Evolutionary conservation across 768 basidiomycete species (phyloP).

Genomic region (Tylopilus subfusipes): DNA sequence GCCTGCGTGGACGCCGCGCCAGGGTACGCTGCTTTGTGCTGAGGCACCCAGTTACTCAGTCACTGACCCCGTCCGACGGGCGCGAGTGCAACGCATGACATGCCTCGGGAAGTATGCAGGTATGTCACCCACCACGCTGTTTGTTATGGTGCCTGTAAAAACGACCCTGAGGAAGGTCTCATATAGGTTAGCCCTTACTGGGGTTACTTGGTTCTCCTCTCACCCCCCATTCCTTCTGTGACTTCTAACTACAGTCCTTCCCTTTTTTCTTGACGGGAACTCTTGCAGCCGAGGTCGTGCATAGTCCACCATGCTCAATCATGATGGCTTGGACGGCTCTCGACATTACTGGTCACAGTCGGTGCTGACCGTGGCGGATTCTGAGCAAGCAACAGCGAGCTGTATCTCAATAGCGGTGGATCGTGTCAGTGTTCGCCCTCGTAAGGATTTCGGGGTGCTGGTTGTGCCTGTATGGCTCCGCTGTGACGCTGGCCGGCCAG

Average conservation of each 20-base stretch:
- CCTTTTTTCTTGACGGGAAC: constrained; percentile 2
- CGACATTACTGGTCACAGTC: constrained; percentile 17
- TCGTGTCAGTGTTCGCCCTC: not conserved
- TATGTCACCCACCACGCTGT: not conserved
- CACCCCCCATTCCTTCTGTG: not conserved
- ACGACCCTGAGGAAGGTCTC: constrained; percentile 11
- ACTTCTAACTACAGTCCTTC: constrained; percentile 18
- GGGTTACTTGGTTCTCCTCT: not conserved
- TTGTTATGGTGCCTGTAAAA: constrained; percentile 9
- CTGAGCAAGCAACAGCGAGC: not conserved
- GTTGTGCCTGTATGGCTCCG: constrained; percentile 42
- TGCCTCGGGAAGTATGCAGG: not conserved
- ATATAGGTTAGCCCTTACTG: constrained; percentile 4
- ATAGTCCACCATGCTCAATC: constrained; percentile 5
- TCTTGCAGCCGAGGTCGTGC: not conserved
- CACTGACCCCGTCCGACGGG: no score
- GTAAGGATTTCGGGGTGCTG: constrained; percentile 42
- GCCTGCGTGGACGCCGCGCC: no score
- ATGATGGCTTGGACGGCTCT: constrained; percentile 6
- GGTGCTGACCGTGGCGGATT: constrained; percentile 7
- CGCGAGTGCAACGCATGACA: not conserved
- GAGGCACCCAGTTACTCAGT: no score
- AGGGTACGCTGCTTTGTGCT: no score
- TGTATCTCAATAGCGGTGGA: not conserved
- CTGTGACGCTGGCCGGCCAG: constrained; percentile 38